A percentile compares a stretch with the other conserved stretches of the same genome.
phyloP scores from a whole-genome alignment of 768 basidiomycete genomes.

The Lentinula guzmanii region DNA sequence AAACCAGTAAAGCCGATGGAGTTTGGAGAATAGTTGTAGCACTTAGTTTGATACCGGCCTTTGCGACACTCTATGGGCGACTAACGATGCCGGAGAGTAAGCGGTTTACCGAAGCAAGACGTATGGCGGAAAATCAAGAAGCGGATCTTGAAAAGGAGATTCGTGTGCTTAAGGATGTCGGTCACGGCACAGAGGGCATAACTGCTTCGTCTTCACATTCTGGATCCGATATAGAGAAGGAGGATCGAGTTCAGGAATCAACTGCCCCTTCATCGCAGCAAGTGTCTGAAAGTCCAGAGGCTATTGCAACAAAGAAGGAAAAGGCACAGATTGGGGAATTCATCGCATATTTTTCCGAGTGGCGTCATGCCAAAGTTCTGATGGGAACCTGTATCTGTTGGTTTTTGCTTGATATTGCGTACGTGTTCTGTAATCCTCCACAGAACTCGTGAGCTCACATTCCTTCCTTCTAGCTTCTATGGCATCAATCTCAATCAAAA shows the following conservation, averaged over 20 bases:
- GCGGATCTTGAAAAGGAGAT: slow-evolving; percentile 20
- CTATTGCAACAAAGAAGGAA: slow-evolving; percentile 11
- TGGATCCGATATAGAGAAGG: slow-evolving; percentile 12
- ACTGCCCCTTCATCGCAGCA: not conserved
- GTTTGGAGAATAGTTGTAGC: slow-evolving; percentile 74
- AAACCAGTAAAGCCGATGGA: slow-evolving; percentile 50
- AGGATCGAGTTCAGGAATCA: not conserved
- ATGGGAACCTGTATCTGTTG: slow-evolving; percentile 65
- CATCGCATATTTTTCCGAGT: slow-evolving; percentile 61
- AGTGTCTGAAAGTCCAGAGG: slow-evolving; percentile 7
- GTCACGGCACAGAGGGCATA: not conserved
- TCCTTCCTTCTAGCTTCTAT: slow-evolving; percentile 46
- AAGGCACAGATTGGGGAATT: slow-evolving; percentile 41
- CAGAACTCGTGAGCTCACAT: not conserved
- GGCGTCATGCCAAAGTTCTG: slow-evolving; percentile 61
- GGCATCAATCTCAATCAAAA: slow-evolving; percentile 72
- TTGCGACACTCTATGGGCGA: slow-evolving; percentile 70
- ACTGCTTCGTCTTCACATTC: not conserved
- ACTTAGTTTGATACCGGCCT: slow-evolving; percentile 70
- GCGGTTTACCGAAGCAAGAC: slow-evolving; percentile 39
- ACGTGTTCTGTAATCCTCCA: slow-evolving; percentile 11
- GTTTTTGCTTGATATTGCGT: slow-evolving; percentile 77
- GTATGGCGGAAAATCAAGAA: slow-evolving; percentile 23
- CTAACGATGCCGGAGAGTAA: slow-evolving; percentile 67
- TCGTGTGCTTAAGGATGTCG: slow-evolving; percentile 25